phyloP scores from a whole-genome alignment of 2,329 filamentous ascomycete species.

The Tolypocladium guangdongense region DNA sequence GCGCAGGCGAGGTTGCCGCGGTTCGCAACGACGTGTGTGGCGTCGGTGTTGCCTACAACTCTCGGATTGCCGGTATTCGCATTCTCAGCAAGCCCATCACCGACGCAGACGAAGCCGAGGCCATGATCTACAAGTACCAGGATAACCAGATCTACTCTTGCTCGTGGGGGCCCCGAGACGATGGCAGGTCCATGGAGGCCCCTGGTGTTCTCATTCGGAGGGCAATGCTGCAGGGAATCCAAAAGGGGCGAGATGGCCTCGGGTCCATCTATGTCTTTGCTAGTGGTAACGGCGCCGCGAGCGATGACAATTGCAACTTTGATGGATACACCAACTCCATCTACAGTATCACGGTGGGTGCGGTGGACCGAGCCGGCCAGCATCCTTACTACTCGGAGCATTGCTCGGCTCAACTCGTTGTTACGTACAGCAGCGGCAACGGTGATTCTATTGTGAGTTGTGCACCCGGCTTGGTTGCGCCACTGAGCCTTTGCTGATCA shows the following conservation, averaged over 20 bases:
- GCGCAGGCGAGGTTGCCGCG: constrained; percentile 87
- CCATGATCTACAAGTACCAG: constrained; percentile 86
- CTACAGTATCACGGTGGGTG: constrained; percentile 94
- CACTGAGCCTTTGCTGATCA: constrained; percentile 1
- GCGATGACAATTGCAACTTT: constrained; percentile 96
- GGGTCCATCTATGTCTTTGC: constrained; percentile 96
- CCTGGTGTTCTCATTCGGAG: constrained; percentile 79
- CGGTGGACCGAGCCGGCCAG: constrained; percentile 74
- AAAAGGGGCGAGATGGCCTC: constrained; percentile 71
- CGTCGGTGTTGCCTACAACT: constrained; percentile 89
- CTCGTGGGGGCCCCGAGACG: constrained; percentile 94
- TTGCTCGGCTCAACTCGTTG: constrained; percentile 89
- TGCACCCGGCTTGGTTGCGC: neutral
- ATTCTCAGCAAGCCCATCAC: constrained; percentile 86
- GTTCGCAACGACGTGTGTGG: constrained; percentile 90
- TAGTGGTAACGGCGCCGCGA: constrained; percentile 76
- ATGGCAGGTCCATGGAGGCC: constrained; percentile 87
- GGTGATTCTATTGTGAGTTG: constrained; percentile 65
- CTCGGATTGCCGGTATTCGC: constrained; percentile 80
- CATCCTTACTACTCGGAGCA: constrained; percentile 95
- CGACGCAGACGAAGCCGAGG: constrained; percentile 83
- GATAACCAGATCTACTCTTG: constrained; percentile 97
- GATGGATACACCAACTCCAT: constrained; percentile 99
- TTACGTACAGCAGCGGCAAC: constrained; percentile 90
- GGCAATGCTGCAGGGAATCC: constrained; percentile 86